phyloP scores from a whole-genome alignment of 2,329 filamentous ascomycete species.

The Drechslerella coelobrocha region DNA sequence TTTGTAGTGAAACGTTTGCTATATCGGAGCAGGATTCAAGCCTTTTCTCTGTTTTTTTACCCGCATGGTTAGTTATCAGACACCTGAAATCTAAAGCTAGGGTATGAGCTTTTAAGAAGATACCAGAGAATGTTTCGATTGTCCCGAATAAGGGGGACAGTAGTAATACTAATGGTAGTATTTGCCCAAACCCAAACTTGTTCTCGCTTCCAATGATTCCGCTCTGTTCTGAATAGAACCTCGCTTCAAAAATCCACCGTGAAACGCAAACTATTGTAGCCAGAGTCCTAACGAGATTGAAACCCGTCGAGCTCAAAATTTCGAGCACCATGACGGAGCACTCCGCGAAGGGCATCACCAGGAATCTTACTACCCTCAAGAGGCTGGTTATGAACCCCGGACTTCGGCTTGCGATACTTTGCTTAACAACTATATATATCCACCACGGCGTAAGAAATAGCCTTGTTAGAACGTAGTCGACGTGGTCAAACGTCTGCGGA shows the following conservation, averaged over 20 bases:
- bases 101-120: neutral
- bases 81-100: neutral
- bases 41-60: slow-evolving; percentile 3
- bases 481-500: neutral
- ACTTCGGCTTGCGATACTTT: neutral
- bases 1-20: neutral
- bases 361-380: neutral
- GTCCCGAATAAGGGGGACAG: slow-evolving; percentile 1
- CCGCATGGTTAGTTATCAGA: too few relatives aligned
- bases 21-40: neutral
- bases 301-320: neutral
- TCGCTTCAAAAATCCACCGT: neutral
- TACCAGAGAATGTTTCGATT: slow-evolving; percentile 11
- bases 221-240: neutral
- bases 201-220: slow-evolving; percentile 4
- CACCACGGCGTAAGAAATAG: slow-evolving; percentile 7
- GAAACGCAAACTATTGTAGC: neutral
- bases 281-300: slow-evolving; percentile 1
- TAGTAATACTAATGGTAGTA: slow-evolving; percentile 11
- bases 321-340: neutral
- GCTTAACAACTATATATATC: neutral
- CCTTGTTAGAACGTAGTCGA: neutral
- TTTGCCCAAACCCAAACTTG: slow-evolving; percentile 10
- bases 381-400: neutral
- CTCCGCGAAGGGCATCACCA: slow-evolving; percentile 1